Evolutionary conservation across 768 basidiomycete genomes (phyloP).

Genomic region (Lactarius indigo): DNA sequence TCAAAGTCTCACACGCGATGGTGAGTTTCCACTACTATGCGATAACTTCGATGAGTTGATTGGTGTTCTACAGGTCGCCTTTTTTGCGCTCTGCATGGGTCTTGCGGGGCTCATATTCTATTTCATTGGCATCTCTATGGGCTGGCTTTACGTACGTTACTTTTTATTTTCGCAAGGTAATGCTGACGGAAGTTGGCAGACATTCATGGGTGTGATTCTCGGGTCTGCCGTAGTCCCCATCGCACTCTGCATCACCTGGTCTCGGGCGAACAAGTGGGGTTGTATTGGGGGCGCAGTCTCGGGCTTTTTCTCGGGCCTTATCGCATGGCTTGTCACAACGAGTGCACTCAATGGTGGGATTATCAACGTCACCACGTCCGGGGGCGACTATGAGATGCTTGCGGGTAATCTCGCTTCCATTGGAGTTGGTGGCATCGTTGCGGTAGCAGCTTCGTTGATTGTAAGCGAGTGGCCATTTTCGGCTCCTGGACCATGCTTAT

Average conservation of each 20-base stretch:
- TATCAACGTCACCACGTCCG: conserved; percentile 58
- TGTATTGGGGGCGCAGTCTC: conserved; percentile 69
- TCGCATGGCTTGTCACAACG: conserved; percentile 86
- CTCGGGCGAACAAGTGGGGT: conserved; percentile 79
- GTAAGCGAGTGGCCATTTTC: conserved; percentile 37
- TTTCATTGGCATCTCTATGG: conserved; percentile 90
- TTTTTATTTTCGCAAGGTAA: not conserved
- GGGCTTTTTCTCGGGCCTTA: conserved; percentile 67
- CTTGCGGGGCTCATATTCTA: conserved; percentile 82
- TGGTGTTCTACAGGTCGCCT: conserved; percentile 44
- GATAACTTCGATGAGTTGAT: not conserved
- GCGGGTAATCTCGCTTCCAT: conserved; percentile 88
- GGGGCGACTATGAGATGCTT: conserved; percentile 64
- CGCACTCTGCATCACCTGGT: conserved; percentile 82
- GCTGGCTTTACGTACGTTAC: conserved; percentile 82
- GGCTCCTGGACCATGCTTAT: not conserved
- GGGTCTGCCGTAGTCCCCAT: conserved; percentile 86
- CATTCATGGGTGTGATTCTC: conserved; percentile 84
- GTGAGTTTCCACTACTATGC: conserved; percentile 34
- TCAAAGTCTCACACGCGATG: conserved; percentile 65
- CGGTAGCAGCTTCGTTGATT: conserved; percentile 59
- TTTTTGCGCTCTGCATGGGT: conserved; percentile 76
- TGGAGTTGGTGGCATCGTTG: conserved; percentile 73
- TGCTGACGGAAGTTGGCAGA: conserved; percentile 39
- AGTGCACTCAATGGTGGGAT: conserved; percentile 61